A percentile compares a stretch with the other conserved stretches of the same genome.
Conservation (phyloP, 2,329 filamentous ascomycete genomes). For the Fusarium palustre region DNA sequence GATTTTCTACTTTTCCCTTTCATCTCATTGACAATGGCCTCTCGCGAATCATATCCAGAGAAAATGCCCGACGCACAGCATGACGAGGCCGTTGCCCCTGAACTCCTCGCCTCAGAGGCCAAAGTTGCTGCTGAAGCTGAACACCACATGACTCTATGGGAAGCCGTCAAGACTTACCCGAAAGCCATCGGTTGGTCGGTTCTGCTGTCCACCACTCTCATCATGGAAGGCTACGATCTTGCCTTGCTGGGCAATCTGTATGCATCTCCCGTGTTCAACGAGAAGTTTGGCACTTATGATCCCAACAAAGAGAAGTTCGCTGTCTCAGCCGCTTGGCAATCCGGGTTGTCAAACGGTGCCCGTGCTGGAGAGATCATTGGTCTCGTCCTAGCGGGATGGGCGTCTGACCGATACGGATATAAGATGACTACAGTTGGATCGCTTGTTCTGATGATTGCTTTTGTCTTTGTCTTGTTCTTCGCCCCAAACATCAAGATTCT, state of each 20-base stretch:
- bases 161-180: conserved; percentile 58
- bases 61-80: conserved; percentile 43
- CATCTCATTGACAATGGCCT: conserved; percentile 41
- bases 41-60: conserved; percentile 25
- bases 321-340: conserved; percentile 68
- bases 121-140: conserved; percentile 56
- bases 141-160: conserved; percentile 55
- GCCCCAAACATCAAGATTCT: conserved; percentile 60
- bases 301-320: conserved; percentile 55
- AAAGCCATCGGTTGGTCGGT: conserved; percentile 63
- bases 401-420: conserved; percentile 64
- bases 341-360: conserved; percentile 65
- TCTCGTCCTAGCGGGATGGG: conserved; percentile 64
- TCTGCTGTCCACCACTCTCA: conserved; percentile 58
- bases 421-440: conserved; percentile 62
- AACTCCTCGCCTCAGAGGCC: conserved; percentile 53
- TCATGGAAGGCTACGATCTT: conserved; percentile 66
- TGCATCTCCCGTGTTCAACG: conserved; percentile 58
- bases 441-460: conserved; percentile 59
- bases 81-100: conserved; percentile 42
- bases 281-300: conserved; percentile 58
- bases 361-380: conserved; percentile 67
- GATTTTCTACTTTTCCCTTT: neutral
- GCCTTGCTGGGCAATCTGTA: conserved; percentile 63
- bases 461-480: conserved; percentile 67